These are phyloP conservation scores for Aspergillus oerlinghausenensis DNA, from an alignment of 2,329 filamentous ascomycete species.

Conservation along the genomic window DNA sequence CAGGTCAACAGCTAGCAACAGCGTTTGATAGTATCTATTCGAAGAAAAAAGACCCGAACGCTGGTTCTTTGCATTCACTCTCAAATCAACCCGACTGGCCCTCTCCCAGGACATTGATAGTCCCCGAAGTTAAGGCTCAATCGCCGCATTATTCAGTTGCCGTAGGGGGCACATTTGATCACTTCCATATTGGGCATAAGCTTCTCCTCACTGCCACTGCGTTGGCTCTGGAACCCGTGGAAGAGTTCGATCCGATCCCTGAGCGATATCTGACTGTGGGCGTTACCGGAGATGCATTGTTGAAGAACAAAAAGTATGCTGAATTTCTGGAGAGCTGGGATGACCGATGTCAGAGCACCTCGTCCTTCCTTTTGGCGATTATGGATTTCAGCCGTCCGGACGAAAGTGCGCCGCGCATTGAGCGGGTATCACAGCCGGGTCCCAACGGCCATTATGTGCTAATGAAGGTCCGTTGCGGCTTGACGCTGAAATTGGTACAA, in stretches of 20 bases:
- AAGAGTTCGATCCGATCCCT: constrained; percentile 24
- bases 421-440: constrained; percentile 32
- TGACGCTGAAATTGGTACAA: constrained; percentile 73
- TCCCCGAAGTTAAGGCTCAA: constrained; percentile 15
- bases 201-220: constrained; percentile 85
- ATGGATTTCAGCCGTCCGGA: constrained; percentile 54
- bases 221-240: constrained; percentile 59
- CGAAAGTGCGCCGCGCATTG: constrained; percentile 27
- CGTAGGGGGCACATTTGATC: constrained; percentile 92
- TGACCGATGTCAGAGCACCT: constrained; percentile 62
- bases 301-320: constrained; percentile 84
- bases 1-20: constrained; percentile 23
- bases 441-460: constrained; percentile 38
- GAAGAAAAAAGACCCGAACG: constrained; percentile 15
- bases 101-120: constrained; percentile 17
- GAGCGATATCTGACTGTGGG: constrained; percentile 69
- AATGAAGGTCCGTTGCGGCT: constrained; percentile 52
- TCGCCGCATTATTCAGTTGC: constrained; percentile 59
- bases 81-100: constrained; percentile 20
- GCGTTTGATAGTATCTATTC: constrained; percentile 32
- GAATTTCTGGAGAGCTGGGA: constrained; percentile 79
- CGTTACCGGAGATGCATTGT: constrained; percentile 79
- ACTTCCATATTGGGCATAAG: constrained; percentile 93
- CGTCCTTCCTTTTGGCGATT: constrained; percentile 64
- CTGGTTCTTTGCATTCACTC: constrained; percentile 18